Conservation (phyloP, 2,329 filamentous ascomycete genomes). For the Apiospora marii region DNA sequence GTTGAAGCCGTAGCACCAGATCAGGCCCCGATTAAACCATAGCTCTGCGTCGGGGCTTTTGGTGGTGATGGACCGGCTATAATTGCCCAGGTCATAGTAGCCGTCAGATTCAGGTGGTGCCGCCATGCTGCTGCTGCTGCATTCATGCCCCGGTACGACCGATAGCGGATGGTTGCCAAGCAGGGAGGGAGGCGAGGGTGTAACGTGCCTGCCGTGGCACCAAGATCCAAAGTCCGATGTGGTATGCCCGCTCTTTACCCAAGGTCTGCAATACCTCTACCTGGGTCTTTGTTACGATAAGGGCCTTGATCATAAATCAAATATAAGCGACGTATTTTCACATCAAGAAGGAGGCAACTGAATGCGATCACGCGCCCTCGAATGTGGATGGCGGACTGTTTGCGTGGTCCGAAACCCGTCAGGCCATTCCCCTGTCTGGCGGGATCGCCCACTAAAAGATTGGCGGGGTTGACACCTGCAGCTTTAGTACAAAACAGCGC, state of each 20-base stretch:
- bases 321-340: background rate
- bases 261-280: too few relatives aligned
- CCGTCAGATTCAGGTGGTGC: background rate
- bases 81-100: slow-evolving; percentile 71
- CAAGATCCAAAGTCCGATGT: background rate
- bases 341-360: background rate
- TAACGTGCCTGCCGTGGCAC: background rate
- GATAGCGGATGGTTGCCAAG: background rate
- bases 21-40: slow-evolving; percentile 78
- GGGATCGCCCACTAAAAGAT: background rate
- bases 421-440: background rate
- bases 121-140: background rate
- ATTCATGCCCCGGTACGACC: background rate
- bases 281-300: too few relatives aligned
- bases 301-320: background rate
- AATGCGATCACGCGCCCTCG: background rate
- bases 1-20: slow-evolving; percentile 80
- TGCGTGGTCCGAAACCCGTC: background rate
- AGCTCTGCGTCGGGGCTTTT: slow-evolving; percentile 58
- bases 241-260: background rate
- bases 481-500: background rate
- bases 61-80: slow-evolving; percentile 63
- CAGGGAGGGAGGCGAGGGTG: background rate
- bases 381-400: background rate
- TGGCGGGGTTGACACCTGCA: slow-evolving; percentile 4